Evolutionary conservation across 306 rosid species (phyloP).

Genomic region (Malus sieversii): DNA sequence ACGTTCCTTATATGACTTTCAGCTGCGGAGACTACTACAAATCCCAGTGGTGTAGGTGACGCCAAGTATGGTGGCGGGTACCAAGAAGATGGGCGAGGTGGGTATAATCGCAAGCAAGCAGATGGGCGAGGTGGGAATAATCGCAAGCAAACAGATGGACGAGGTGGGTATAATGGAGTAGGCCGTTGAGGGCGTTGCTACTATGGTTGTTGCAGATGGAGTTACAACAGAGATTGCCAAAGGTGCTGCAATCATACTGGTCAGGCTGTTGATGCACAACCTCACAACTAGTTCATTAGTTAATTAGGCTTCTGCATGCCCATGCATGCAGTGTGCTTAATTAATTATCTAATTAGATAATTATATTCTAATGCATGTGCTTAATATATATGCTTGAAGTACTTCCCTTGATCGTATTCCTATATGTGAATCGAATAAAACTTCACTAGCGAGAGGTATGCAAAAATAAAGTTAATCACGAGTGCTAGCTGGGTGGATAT

Average conservation of each 20-base stretch:
- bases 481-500: not conserved
- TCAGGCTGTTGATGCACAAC: conserved; percentile 33
- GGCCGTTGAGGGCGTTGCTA: conserved; percentile 25
- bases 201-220: conserved; percentile 35
- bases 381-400: not conserved
- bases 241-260: conserved; percentile 47
- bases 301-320: not conserved
- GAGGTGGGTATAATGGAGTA: not conserved
- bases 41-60: conserved; percentile 4
- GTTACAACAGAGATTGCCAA: conserved; percentile 15
- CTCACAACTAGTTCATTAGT: not conserved
- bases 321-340: not conserved
- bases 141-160: not conserved
- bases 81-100: not conserved
- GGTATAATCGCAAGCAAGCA: too few relatives aligned
- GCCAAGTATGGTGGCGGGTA: conserved; percentile 9
- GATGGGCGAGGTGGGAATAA: not conserved
- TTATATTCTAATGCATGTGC: not conserved
- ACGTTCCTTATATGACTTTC: not conserved
- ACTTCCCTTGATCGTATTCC: not conserved
- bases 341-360: not conserved
- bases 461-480: not conserved
- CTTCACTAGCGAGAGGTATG: not conserved
- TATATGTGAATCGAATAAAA: not conserved
- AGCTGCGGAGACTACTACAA: not conserved